These are phyloP conservation scores for Tulasnella sp. DNA, from an alignment of 768 basidiomycete species.

Conservation along the genomic window DNA sequence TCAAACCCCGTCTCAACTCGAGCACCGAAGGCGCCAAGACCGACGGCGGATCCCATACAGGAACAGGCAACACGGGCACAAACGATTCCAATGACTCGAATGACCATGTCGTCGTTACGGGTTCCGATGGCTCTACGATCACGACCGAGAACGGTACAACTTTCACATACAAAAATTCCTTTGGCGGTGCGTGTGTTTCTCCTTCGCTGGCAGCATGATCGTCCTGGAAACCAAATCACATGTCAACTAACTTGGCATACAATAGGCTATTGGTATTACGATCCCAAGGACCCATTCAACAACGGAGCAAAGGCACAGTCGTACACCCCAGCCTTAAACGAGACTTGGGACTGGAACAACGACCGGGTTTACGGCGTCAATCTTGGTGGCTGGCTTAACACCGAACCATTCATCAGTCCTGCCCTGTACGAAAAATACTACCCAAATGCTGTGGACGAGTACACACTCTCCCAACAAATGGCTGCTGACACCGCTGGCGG, in stretches of 20 bases:
- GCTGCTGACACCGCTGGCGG: slow-evolving; percentile 59
- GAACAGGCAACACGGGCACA: slow-evolving; percentile 33
- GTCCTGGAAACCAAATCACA: slow-evolving; percentile 38
- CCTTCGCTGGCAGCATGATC: slow-evolving; percentile 21
- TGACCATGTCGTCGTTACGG: slow-evolving; percentile 41
- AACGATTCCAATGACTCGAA: slow-evolving; percentile 26
- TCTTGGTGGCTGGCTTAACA: slow-evolving; percentile 69
- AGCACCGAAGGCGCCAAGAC: slow-evolving; percentile 11
- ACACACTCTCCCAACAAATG: slow-evolving; percentile 63
- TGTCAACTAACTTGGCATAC: not conserved
- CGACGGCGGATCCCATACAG: slow-evolving; percentile 12
- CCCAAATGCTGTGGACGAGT: slow-evolving; percentile 56
- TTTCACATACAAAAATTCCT: slow-evolving; percentile 72
- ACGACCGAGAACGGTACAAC: slow-evolving; percentile 62
- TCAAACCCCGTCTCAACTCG: slow-evolving; percentile 28
- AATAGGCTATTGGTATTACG: slow-evolving; percentile 42
- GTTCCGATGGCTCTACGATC: slow-evolving; percentile 67
- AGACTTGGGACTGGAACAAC: slow-evolving; percentile 65
- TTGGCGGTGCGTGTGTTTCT: slow-evolving; percentile 49
- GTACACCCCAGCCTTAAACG: slow-evolving; percentile 76
- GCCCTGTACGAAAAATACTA: slow-evolving; percentile 57
- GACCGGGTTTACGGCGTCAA: slow-evolving; percentile 66
- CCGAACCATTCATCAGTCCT: slow-evolving; percentile 76
- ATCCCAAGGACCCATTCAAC: slow-evolving; percentile 71
- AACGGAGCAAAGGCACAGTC: slow-evolving; percentile 69